Percentiles rank a stretch among this genome's conserved stretches.
Conservation (phyloP, 2,329 filamentous ascomycete species). For the Epichloe gansuensis region DNA sequence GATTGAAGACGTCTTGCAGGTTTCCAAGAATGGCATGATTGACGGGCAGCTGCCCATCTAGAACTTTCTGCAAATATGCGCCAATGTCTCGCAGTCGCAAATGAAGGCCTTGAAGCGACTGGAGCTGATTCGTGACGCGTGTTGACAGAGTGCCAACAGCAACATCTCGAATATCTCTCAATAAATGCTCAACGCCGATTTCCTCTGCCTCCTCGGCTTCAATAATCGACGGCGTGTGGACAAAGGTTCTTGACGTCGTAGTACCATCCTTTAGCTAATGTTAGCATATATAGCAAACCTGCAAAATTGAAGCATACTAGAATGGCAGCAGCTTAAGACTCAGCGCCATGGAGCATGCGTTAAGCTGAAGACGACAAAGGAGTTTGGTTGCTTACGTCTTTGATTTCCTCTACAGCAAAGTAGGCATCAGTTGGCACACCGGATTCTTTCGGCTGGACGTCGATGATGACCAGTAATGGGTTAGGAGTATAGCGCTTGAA, state of each 20-base stretch:
- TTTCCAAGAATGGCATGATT: conserved; percentile 97
- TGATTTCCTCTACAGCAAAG: conserved; percentile 98
- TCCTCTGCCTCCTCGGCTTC: conserved; percentile 98
- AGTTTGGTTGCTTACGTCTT: conserved; percentile 59
- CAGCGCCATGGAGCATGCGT: too few relatives aligned
- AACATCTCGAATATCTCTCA: conserved; percentile 95
- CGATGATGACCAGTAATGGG: conserved; percentile 91
- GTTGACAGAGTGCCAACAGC: conserved; percentile 94
- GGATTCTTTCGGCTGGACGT: conserved; percentile 95
- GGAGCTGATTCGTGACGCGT: conserved; percentile 91
- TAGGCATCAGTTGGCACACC: conserved; percentile 97
- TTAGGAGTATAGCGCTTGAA: conserved; percentile 99
- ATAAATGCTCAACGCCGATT: conserved; percentile 93
- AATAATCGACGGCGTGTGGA: conserved; percentile 95
- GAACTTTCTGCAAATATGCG: conserved; percentile 87
- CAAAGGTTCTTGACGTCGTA: conserved; percentile 91
- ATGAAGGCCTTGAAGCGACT: conserved; percentile 92
- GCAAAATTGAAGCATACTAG: not conserved
- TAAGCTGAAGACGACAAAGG: too few relatives aligned
- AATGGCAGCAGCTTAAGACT: not conserved
- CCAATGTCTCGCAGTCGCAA: conserved; percentile 90
- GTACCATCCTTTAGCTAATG: conserved; percentile 64
- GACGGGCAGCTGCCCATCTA: conserved; percentile 82
- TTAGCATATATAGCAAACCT: not conserved
- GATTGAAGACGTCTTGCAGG: conserved; percentile 98